A percentile compares a stretch with the other conserved stretches of the same genome.
Conservation (phyloP, 176 grass and related monocot species). For the Carex myosuroides region DNA sequence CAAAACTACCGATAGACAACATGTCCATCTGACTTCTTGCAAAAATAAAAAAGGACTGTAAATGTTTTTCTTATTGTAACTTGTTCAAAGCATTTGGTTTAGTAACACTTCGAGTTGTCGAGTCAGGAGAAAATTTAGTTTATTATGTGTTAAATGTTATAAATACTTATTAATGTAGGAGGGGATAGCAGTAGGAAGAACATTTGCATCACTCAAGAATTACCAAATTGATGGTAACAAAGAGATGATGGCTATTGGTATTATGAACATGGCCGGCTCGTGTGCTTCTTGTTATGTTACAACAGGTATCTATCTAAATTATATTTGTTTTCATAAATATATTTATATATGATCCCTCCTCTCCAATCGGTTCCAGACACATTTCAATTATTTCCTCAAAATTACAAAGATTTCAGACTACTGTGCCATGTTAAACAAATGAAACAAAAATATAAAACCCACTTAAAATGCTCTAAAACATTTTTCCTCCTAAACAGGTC, state of each 20-base stretch:
- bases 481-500: background rate
- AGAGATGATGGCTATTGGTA: slow-evolving; percentile 96
- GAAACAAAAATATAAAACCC: background rate
- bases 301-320: slow-evolving; percentile 36
- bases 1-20: background rate
- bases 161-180: slow-evolving; percentile 45
- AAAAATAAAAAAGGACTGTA: background rate
- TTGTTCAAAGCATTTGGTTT: background rate
- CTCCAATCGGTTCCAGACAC: background rate
- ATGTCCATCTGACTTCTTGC: background rate
- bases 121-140: background rate
- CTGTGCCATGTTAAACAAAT: background rate
- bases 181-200: slow-evolving; percentile 87
- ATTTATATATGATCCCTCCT: background rate
- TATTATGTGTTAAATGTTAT: background rate
- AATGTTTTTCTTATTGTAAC: background rate
- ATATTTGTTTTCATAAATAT: background rate
- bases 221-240: slow-evolving; percentile 99
- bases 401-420: background rate
- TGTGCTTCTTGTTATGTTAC: slow-evolving; percentile 97
- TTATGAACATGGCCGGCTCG: slow-evolving; percentile 97
- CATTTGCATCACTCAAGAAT: slow-evolving; percentile 96
- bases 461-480: background rate
- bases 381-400: background rate
- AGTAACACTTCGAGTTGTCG: background rate